Conservation (phyloP, 768 basidiomycete species). For the Cytidiella melzeri region DNA sequence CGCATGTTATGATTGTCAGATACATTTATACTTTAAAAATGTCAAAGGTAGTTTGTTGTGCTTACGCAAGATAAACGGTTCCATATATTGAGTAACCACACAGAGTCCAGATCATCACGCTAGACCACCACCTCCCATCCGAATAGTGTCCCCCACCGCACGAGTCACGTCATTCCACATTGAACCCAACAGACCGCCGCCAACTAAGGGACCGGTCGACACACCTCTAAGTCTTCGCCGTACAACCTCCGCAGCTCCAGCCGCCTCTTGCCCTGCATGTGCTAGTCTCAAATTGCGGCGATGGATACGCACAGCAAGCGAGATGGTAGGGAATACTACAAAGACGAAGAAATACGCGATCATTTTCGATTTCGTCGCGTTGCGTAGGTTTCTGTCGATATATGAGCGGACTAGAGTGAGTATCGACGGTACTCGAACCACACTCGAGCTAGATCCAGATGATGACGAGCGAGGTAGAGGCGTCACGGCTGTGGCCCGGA, state of each 20-base stretch:
- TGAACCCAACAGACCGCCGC: neutral
- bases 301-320: conserved; percentile 46
- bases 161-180: conserved; percentile 2
- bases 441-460: conserved; percentile 10
- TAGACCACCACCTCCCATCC: conserved; percentile 7
- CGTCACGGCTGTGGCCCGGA: conserved; percentile 1
- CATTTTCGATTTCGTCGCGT: conserved; percentile 44
- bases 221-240: neutral
- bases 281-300: conserved; percentile 28
- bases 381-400: conserved; percentile 30
- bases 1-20: no score
- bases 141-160: conserved; percentile 1
- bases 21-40: no score
- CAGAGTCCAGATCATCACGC: no score
- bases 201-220: neutral
- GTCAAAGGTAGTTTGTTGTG: no score
- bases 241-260: neutral
- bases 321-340: conserved; percentile 36
- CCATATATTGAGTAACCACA: no score
- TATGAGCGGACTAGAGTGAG: conserved; percentile 19
- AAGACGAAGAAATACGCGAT: conserved; percentile 39
- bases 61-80: no score
- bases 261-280: neutral
- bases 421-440: conserved; percentile 16
- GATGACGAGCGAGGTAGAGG: conserved; percentile 11